Evolutionary conservation across 768 basidiomycete genomes (phyloP), one percentile per base, ranked within the genome.

Genomic region (Kwoniella dejecticola): DNA sequence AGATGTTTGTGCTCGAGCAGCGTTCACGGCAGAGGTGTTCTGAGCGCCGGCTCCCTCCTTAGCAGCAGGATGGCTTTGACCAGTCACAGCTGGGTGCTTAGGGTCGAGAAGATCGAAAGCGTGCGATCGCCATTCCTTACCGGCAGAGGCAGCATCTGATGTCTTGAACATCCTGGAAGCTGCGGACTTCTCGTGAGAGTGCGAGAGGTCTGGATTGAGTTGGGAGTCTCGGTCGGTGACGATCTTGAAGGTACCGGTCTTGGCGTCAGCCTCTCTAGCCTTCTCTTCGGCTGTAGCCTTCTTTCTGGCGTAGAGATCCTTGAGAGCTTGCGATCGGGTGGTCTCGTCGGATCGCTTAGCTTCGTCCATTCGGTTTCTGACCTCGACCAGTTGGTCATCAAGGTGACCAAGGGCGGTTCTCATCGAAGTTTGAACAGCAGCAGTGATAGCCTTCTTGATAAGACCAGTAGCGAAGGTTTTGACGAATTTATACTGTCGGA

Each of bases 321-420:
- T 74, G 54, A 78, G 67, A 30, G 69, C 67, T 54, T 75, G 61
- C 2, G 56, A 52, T 49, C 75, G 70, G 42, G 68, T 74, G 33
- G 67, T 72, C 38, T 76, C 74, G 55, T 77, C 75, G 17, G 66
- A 77, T 45, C 66, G 66, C 74, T 83, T 83, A 50, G 84, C 90
- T 67, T 85, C 85, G 47, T 85, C 83, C 86, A 91, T 86, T 36
- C 61, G 57, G 71, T 75, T 71, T 54, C 89, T 82, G 45, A 97
- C 90, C n/a, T 84, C 83, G 23, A 91, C 88, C 19, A 98, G 85
- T 80, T 94, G 91, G 15, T 88, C 89, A 70, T 97, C 92, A 41
- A 92, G 81, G 67, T 92, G 89, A 77, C 91, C 91, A 63, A 97
- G 80, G 0, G 87, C 91, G 15, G 89, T 90, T 45, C 81, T 83